Evolutionary conservation across 1,284 basidiomycete species (phyloP), one percentile per base, ranked within the genome.

Genomic region (Vanrija sp.): DNA sequence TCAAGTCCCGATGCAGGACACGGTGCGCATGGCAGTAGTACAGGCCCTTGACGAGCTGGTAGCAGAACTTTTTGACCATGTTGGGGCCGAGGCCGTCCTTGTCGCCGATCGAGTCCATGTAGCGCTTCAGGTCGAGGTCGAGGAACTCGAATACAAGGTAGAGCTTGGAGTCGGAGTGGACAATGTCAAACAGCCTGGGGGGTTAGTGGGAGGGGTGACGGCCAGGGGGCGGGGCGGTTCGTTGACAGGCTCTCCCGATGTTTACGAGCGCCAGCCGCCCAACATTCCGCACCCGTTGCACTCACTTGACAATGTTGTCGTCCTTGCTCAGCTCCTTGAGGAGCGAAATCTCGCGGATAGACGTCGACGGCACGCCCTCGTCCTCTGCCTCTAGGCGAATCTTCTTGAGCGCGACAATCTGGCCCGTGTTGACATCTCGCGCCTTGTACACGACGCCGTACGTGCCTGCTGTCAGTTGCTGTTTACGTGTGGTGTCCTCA

Each of bases 21-120:
- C 97, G 86, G 70, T 98, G 98, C 73, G 97, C 94, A 76, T 99
- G 96, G 75, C 96, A 99, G 77, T 96, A 99, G 27, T 94, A 94
- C 23, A 94, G 92, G 46, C 96, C 96, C 77, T 96, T 97, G 67
- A 98, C 81, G 37, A 98, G 84, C 76, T 98, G 94, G 75, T 88
- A 97, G 43, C 69, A 68, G 69, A 76, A 76, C 70, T 75, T 76
- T 73, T 92, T 87, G 60, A 98, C 93, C n/a, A 90, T 93, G 55
- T 83, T 82, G 1, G 92, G 89, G 53, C 95, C 91, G 41, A 99
- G 83, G 10, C 96, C 94, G 53, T 95, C 93, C 54, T 91, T 86
- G 62, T 97, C 91, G 48, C 96, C 96, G 64, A 98, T 88, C 35
- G 91, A 87, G 76, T 99, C 96, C 96, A 99, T 99, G 77, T 98